These are phyloP conservation scores for Pseudocercospora cruenta DNA, from an alignment of 2,329 filamentous ascomycete species.

Conservation along the genomic window DNA sequence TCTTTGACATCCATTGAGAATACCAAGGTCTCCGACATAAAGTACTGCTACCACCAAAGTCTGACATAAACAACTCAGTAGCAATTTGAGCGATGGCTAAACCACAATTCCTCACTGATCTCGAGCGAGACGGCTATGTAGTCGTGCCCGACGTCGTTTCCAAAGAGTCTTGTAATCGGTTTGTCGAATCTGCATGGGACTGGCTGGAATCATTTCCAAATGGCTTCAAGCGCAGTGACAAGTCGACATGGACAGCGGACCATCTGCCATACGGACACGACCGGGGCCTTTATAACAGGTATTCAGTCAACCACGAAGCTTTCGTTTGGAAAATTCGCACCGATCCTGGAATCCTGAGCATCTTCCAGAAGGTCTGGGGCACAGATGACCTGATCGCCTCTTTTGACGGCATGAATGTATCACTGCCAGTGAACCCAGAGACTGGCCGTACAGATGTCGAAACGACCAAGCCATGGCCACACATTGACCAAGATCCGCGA, in stretches of 20 bases:
- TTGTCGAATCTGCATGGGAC: constrained; percentile 19
- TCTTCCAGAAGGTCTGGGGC: constrained; percentile 30
- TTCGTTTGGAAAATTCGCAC: constrained; percentile 34
- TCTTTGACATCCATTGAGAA: background rate
- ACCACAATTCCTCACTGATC: constrained; percentile 25
- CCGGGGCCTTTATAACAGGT: constrained; percentile 29
- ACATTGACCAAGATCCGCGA: constrained; percentile 31
- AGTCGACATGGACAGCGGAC: constrained; percentile 24
- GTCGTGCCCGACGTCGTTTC: constrained; percentile 26
- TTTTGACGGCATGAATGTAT: constrained; percentile 33
- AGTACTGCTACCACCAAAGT: background rate
- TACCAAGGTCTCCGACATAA: background rate
- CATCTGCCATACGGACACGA: constrained; percentile 22
- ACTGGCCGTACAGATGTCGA: constrained; percentile 25
- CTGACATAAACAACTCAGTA: background rate
- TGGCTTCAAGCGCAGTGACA: constrained; percentile 29
- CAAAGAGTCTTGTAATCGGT: constrained; percentile 17
- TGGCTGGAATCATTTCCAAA: constrained; percentile 27
- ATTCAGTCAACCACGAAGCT: constrained; percentile 31
- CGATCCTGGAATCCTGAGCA: constrained; percentile 29
- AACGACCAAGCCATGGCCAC: constrained; percentile 19
- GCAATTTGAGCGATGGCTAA: constrained; percentile 12
- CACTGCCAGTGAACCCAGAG: constrained; percentile 25
- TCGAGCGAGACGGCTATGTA: constrained; percentile 28
- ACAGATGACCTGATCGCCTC: constrained; percentile 33